Percentiles rank a stretch among this genome's conserved stretches.
phyloP scores from a whole-genome alignment of 2,329 filamentous ascomycete genomes.

The Xylariaceae sp. region DNA sequence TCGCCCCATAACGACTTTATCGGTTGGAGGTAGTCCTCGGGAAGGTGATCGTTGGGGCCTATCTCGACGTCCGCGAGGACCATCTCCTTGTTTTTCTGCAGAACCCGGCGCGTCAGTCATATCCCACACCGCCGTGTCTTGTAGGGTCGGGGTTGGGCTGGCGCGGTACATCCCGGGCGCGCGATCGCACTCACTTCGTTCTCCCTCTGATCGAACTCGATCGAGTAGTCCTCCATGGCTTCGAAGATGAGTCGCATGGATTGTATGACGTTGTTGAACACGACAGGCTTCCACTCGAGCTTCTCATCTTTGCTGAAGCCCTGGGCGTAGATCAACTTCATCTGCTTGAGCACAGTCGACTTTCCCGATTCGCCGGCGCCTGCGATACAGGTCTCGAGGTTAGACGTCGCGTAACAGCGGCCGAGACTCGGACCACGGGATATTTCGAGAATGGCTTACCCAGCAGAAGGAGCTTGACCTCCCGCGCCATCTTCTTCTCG shows the following conservation, averaged over 20 bases:
- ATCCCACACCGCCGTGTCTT: constrained; percentile 3
- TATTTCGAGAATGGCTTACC: constrained; percentile 48
- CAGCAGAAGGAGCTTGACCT: constrained; percentile 88
- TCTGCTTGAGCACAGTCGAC: constrained; percentile 96
- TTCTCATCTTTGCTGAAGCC: constrained; percentile 87
- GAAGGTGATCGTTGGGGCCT: constrained; percentile 71
- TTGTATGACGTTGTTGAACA: constrained; percentile 90
- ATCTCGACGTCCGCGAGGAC: constrained; percentile 78
- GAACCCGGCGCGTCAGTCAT: constrained; percentile 8
- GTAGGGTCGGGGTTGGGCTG: too few relatives aligned
- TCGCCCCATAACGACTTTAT: constrained; percentile 83
- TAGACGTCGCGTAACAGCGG: constrained; percentile 13
- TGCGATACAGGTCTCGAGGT: constrained; percentile 30
- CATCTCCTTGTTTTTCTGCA: constrained; percentile 67
- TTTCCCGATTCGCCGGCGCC: constrained; percentile 94
- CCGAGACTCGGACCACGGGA: constrained; percentile 10
- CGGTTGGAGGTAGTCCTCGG: constrained; percentile 67
- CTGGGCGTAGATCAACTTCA: constrained; percentile 94
- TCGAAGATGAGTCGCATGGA: constrained; percentile 86
- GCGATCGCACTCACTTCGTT: constrained; percentile 77
- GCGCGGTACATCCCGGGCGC: too few relatives aligned
- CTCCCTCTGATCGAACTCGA: constrained; percentile 68
- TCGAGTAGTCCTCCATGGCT: constrained; percentile 79
- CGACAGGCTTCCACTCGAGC: constrained; percentile 88
- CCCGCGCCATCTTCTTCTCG: constrained; percentile 76